Base-by-base conservation (phyloP, 2,329 filamentous ascomycete species). In the Calonectria fujianensis region DNA sequence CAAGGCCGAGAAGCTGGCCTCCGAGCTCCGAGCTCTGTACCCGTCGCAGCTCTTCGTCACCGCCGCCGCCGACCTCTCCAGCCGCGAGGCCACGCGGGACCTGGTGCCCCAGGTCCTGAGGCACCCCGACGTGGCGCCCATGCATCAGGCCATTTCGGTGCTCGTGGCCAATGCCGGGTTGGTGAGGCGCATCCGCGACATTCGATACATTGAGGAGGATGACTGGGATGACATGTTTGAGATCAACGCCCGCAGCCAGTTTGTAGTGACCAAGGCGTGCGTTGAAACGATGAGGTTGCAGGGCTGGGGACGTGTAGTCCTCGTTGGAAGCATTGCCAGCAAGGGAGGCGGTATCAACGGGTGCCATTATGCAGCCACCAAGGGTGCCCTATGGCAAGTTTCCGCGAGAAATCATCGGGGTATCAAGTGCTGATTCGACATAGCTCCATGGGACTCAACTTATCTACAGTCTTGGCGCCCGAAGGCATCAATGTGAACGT, bases 191-290 rank as follows among this genome's bases (percentile, higher is more conserved):
- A 84, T 85, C 39, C 81, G 83, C 0, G 82, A 85, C 70, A 76
- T 83, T 31, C 68, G 74, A 3, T 78, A 85, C 27, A 85, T 85
- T 32, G 72, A 70, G 41, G 84, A 85, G 41, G 83, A 83, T 3
- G 83, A 85, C 51, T 85, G 84, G 83, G 84, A 85, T 74, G 79
- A 83, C 59, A 79, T 84, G 73, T 82, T 85, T 77, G 83, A 84
- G 39, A 78, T 85, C 35, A 84, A 85, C 71, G 61, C 81, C 0
- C 77, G 83, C 18, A 83, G 83, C 70, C 83, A 84, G 61, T 84
- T 85, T 61, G 82, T 84, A 6, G 80, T 84, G 2, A 82, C 82
- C 3, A 83, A 82, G 37, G 80, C 79, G 0, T 84, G 83, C 52
- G 41, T 84, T 3, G 69, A 77, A 16, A 81, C 80, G 0, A 85